Conservation (phyloP, 305 asterid species). For the Plantago coronopus region DNA sequence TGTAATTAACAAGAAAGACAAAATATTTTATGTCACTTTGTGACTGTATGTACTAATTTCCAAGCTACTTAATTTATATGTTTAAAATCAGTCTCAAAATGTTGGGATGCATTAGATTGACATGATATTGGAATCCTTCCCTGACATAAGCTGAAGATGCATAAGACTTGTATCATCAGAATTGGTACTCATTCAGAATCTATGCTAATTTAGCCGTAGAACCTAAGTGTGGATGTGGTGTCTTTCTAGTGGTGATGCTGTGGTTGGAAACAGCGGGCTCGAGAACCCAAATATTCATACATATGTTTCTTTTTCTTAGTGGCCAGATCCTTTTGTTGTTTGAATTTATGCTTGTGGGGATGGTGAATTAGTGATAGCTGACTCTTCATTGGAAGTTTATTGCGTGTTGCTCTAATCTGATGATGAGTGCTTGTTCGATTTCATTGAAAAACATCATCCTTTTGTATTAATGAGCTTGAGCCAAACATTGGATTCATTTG, state of each 20-base stretch:
- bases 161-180: not conserved
- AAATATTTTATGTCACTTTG: not conserved
- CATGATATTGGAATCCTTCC: not conserved
- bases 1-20: constrained; percentile 1
- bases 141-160: not conserved
- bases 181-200: not conserved
- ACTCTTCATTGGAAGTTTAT: not conserved
- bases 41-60: not conserved
- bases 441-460: not conserved
- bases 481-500: constrained; percentile 23
- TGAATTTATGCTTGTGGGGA: not conserved
- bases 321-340: not conserved
- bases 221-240: not conserved
- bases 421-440: not conserved
- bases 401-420: not conserved
- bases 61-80: not conserved
- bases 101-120: not conserved
- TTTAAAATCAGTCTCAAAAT: not conserved
- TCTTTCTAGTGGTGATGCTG: not conserved
- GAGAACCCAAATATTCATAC: not conserved
- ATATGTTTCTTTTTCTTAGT: too few species aligned
- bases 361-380: not conserved
- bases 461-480: not conserved
- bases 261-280: not conserved
- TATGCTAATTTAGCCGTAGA: not conserved